A percentile compares a stretch with the other conserved stretches of the same genome.
Evolutionary conservation across 805 yeast genomes (phyloP).

Genomic region (Metschnikowia lochheadii): DNA sequence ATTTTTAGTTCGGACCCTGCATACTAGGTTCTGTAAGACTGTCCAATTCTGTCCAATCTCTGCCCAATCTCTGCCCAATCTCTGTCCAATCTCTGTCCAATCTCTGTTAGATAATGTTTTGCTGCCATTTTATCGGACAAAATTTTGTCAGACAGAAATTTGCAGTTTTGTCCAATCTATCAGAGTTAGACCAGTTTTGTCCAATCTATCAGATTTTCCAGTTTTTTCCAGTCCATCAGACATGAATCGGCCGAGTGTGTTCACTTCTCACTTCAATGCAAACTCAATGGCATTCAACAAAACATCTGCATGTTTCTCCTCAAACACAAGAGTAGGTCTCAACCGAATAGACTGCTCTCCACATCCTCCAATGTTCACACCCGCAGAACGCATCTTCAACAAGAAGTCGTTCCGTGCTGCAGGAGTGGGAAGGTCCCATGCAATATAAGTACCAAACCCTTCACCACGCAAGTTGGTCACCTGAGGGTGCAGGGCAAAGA

Average conservation of each 20-base stretch:
- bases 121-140: too few relatives aligned
- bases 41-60: too few relatives aligned
- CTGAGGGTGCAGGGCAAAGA: conserved; percentile 40
- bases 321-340: conserved; percentile 63
- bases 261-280: conserved; percentile 16
- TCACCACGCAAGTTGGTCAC: conserved; percentile 57
- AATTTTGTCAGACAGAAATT: too few relatives aligned
- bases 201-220: too few relatives aligned
- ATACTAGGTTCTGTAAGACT: too few relatives aligned
- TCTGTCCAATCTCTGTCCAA: too few relatives aligned
- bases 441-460: conserved; percentile 60
- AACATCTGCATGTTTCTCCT: conserved; percentile 56
- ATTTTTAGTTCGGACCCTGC: too few relatives aligned
- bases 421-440: conserved; percentile 51
- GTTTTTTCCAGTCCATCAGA: neutral
- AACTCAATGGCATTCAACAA: conserved; percentile 42
- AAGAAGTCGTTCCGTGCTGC: conserved; percentile 46
- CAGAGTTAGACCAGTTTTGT: too few relatives aligned
- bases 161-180: too few relatives aligned
- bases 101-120: too few relatives aligned
- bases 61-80: too few relatives aligned
- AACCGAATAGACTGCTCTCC: conserved; percentile 56
- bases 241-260: too few relatives aligned
- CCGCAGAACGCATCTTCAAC: conserved; percentile 42
- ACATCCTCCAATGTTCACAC: conserved; percentile 68